A percentile compares a stretch with the other conserved stretches of the same genome.
These are phyloP conservation scores for Tubosaeta sp. DNA, from an alignment of 768 basidiomycete genomes.

Conservation along the genomic window DNA sequence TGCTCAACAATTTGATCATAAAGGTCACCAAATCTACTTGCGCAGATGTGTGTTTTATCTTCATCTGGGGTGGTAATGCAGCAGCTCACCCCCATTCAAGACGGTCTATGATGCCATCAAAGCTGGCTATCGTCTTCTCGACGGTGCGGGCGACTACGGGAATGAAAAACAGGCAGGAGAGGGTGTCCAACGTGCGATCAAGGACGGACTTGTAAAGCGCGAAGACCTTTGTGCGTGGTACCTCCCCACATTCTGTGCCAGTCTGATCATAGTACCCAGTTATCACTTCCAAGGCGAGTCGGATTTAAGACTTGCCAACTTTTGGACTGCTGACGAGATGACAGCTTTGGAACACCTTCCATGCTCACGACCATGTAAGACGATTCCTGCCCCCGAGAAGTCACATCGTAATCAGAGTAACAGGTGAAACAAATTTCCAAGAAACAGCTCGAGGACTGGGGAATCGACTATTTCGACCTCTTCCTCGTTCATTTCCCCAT, in stretches of 20 bases:
- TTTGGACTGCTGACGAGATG: constrained; percentile 4
- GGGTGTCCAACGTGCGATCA: constrained; percentile 73
- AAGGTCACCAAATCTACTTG: constrained; percentile 58
- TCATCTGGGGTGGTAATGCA: background rate
- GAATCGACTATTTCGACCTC: constrained; percentile 78
- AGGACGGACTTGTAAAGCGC: constrained; percentile 79
- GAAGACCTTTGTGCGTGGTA: constrained; percentile 73
- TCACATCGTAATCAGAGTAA: background rate
- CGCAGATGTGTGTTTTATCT: constrained; percentile 45
- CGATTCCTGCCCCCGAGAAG: background rate
- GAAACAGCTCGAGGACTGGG: constrained; percentile 76
- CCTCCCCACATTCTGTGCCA: background rate
- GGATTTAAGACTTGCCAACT: background rate
- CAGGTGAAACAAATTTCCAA: constrained; percentile 53
- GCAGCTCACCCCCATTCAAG: constrained; percentile 31
- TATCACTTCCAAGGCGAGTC: constrained; percentile 73
- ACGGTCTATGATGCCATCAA: constrained; percentile 85
- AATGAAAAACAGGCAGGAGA: constrained; percentile 85
- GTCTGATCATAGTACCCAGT: constrained; percentile 37
- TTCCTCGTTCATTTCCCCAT: constrained; percentile 87
- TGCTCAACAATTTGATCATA: background rate
- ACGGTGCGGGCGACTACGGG: constrained; percentile 83
- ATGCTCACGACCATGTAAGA: constrained; percentile 69
- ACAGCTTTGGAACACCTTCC: constrained; percentile 87
- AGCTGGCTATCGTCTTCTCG: constrained; percentile 80